Evolutionary conservation across 371 early-diverging fungal genomes (phyloP).

Genomic region (Chytridium lagenaria): DNA sequence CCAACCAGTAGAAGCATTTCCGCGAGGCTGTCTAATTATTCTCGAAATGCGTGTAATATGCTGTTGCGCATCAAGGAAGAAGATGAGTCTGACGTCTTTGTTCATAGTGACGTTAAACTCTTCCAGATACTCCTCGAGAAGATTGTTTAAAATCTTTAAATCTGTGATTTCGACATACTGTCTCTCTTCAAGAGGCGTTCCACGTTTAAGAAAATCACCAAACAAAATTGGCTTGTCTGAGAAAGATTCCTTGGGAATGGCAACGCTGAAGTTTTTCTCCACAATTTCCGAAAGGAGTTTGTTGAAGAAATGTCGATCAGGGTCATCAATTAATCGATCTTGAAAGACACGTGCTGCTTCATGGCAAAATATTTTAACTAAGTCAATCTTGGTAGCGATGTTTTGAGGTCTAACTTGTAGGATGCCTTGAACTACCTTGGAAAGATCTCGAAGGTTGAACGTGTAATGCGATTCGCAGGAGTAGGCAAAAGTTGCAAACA

Average conservation of each 20-base stretch:
- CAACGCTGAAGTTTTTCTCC: conserved; percentile 58
- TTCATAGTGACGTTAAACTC: conserved; percentile 62
- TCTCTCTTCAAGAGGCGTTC: conserved; percentile 59
- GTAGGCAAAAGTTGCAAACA: conserved; percentile 64
- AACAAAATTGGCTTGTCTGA: conserved; percentile 55
- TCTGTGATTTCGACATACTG: conserved; percentile 58
- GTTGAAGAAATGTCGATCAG: conserved; percentile 56
- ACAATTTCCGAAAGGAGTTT: conserved; percentile 55
- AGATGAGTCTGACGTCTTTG: conserved; percentile 59
- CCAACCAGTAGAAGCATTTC: conserved; percentile 65
- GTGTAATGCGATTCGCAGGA: conserved; percentile 67
- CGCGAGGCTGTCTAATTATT: conserved; percentile 63
- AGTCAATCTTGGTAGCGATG: conserved; percentile 48
- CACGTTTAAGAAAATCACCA: conserved; percentile 61
- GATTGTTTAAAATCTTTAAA: conserved; percentile 53
- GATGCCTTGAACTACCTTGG: conserved; percentile 61
- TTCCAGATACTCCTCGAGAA: conserved; percentile 63
- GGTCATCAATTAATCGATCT: conserved; percentile 63
- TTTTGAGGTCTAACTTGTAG: conserved; percentile 53
- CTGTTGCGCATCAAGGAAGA: conserved; percentile 63
- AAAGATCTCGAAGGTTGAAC: conserved; percentile 64
- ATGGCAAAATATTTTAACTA: conserved; percentile 59
- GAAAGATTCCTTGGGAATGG: conserved; percentile 49
- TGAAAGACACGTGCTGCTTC: conserved; percentile 64
- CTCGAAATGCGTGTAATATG: conserved; percentile 59